Base-by-base conservation (phyloP, 2,329 filamentous ascomycete genomes). In the Beauveria caledonica region DNA sequence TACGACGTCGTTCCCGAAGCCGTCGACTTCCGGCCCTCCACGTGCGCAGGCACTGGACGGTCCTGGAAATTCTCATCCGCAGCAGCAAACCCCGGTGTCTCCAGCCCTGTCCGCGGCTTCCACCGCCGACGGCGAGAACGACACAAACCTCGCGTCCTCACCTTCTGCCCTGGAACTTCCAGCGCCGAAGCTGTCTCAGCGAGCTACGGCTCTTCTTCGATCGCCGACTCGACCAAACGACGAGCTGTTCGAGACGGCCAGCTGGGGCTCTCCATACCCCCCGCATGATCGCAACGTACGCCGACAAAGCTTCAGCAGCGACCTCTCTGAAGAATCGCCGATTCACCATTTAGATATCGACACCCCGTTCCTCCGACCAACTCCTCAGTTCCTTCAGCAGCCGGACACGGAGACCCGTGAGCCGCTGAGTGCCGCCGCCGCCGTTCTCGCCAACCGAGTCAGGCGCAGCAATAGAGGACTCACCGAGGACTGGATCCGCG, bases 241-340 rank as follows among this genome's bases (percentile, higher is more conserved):
- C 55, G 69, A 68, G 46, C 74, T 73, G 61, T 85, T 82, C 72
- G 80, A 80, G 63, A 94, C 90, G 51, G 88, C 91, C 53, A 92
- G 88, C 71, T 96, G 92, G 92, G 92, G 92, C 60, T 96, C 92
- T 58, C 92, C 92, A 23, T 96, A 96, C 75, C 86, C 89, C 60
- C 81, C 81, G 63, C 82, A 87, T 44, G 87, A 83, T 61, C 73
- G 71, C 66, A 73, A 80, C 62, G 75, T 80, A 59, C 79, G 78
- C 57, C 74, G 74, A 58, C 74, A 77, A 63, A 84, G 82, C 66
- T 77, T 78, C 64, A 81, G 81, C 69, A 86, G 83, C 71, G 83
- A 80, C 66, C 74, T 74, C 61, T 86, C 82, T 3, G 83, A 85
- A 67, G 83, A 83, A 63, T 83, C 79, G 49, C 83, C 80, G 0